These are phyloP conservation scores for Xylariales sp. DNA, from an alignment of 2,329 filamentous ascomycete species.

Conservation along the genomic window DNA sequence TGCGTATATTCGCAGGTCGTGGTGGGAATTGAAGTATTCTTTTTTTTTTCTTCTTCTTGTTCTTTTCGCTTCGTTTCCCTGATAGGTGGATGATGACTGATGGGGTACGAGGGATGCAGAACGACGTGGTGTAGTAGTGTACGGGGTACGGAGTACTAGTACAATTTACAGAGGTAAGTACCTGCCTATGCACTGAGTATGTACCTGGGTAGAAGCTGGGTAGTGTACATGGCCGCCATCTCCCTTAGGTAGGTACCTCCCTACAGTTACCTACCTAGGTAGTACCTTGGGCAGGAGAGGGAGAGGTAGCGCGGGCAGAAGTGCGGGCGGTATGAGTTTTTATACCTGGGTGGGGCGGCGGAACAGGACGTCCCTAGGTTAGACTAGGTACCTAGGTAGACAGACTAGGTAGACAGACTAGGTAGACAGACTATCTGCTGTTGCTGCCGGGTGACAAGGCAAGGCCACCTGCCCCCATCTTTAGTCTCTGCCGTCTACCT, in stretches of 20 bases:
- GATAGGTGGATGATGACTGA: not conserved
- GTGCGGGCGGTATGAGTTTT: not conserved
- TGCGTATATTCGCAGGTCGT: not conserved
- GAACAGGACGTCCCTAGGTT: slow-evolving; percentile 27
- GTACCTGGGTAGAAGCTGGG: too few relatives aligned
- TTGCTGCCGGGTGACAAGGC: slow-evolving; percentile 37
- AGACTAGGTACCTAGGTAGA: not conserved
- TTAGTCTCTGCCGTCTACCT: slow-evolving; percentile 34
- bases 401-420: not conserved
- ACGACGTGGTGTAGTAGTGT: not conserved
- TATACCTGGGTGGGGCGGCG: slow-evolving; percentile 26
- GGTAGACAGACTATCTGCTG: not conserved
- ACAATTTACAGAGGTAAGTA: too few relatives aligned
- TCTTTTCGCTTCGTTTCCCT: slow-evolving; percentile 22
- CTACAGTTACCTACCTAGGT: not conserved
- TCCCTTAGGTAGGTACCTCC: not conserved
- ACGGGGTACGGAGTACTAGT: too few relatives aligned
- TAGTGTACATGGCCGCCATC: too few relatives aligned
- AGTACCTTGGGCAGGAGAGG: not conserved
- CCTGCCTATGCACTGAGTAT: too few relatives aligned
- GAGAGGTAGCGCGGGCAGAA: too few relatives aligned
- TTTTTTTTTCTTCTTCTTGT: not conserved
- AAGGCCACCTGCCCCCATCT: slow-evolving; percentile 39
- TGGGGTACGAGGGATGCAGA: too few relatives aligned
- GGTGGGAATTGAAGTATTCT: too few relatives aligned